A percentile compares a stretch with the other conserved stretches of the same genome.
Evolutionary conservation across 2,329 filamentous ascomycete genomes (phyloP).

Genomic region (Clarireedia sp.): DNA sequence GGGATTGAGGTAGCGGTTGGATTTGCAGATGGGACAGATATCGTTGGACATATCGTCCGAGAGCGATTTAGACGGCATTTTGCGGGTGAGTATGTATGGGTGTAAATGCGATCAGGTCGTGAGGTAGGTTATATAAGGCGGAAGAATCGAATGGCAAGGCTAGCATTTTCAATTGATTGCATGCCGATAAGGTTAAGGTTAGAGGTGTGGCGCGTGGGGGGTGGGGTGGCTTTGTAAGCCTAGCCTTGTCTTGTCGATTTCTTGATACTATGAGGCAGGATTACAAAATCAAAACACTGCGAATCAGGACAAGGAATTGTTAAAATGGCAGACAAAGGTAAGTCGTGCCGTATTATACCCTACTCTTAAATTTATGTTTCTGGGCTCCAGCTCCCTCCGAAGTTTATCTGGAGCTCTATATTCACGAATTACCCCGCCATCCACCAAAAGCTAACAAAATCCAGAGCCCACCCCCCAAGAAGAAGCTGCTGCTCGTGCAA

Average conservation of each 20-base stretch:
- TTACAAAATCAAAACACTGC: background rate
- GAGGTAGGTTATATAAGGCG: background rate
- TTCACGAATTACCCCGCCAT: conserved; percentile 5
- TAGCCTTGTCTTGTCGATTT: background rate
- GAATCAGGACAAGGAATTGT: conserved; percentile 10
- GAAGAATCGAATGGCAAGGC: background rate
- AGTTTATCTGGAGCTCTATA: background rate
- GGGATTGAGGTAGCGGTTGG: conserved; percentile 86
- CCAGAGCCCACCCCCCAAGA: conserved; percentile 36
- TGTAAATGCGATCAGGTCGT: background rate
- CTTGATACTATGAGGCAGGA: background rate
- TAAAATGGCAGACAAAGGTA: conserved; percentile 24
- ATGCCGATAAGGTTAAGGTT: too few relatives aligned
- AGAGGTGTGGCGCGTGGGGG: background rate
- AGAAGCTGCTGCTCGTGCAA: conserved; percentile 53
- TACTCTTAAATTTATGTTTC: background rate
- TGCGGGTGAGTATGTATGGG: conserved; percentile 8
- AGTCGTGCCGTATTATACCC: background rate
- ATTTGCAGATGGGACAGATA: conserved; percentile 96
- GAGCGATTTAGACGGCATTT: background rate
- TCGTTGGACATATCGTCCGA: conserved; percentile 40
- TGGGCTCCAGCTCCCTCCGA: background rate
- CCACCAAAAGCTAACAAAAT: conserved; percentile 3
- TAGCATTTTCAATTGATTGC: background rate
- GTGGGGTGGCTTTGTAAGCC: background rate